Evolutionary conservation across 2,329 filamentous ascomycete genomes (phyloP), one percentile per base, ranked within the genome.

Genomic region (Aspergillus novofumigatus): DNA sequence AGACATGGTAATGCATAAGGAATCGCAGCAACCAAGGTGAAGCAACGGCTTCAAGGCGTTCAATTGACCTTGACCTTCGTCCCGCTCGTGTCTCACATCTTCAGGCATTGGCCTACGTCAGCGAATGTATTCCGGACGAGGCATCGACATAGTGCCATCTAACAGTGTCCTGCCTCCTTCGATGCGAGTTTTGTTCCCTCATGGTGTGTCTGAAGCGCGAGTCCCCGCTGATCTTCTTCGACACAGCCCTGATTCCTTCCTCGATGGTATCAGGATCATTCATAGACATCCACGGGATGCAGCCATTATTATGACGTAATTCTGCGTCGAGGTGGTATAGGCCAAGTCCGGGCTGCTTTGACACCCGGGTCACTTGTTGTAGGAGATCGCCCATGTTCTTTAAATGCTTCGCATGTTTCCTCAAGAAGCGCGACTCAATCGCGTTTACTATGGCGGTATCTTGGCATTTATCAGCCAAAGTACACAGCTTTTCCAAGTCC

Each of bases 381-480:
- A 67, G 48, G 25, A 67, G 54, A 54, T 67, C 65, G 3, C 57
- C 64, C 41, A 66, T 45, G 10, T 64, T 61, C 59, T 68, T 68
- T 42, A 68, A 56, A 45, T 67, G 61, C 49, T 55, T 62, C 8
- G 63, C 48, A 42, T 67, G 51, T 53, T 65, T 67, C 38, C 57
- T 45, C 44, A 68, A 48, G 54, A 62, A 67, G 14, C 59, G 57
- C 17, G 44, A 55, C 52, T 67, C 54, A 21, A 68, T 52, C 9
- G 53, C 55, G 14, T 61, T 53, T 11, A 56, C 42, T 9, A 66
- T 51, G 9, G 60, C 51, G 25, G 54, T 56, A 23, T 63, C 60
- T n/a, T 50, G 54, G n/a, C 25, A 25, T 44, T 62, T 61, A 10
- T 51, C 38, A 17, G 64, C 64, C 47, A 62, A 50, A 8, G 45